Base-by-base conservation (phyloP, 345 rosid genomes). In the Hibiscus trionum region DNA sequence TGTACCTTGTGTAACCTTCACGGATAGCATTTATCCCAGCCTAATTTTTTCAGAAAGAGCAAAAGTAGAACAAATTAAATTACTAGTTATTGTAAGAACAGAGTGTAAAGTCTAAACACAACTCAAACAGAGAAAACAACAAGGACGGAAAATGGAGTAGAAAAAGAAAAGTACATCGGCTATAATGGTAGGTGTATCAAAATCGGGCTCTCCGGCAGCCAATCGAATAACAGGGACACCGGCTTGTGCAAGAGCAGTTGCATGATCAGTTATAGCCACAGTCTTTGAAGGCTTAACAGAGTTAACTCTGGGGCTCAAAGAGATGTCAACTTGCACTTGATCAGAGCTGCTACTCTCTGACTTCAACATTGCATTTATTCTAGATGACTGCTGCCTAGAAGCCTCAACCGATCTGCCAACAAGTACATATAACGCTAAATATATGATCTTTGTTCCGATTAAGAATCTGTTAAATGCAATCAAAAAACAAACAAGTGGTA, bases 141-240 rank as follows among this genome's bases (percentile, higher is more conserved):
- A 56, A 4, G 21, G 53, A 72, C 26, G 11, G 37, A 0, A 58
- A 21, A 47, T 16, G 46, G 61, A 44, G 9, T 37, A 17, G 55
- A 61, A 61, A 56, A 21, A 35, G 44, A 14, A 1, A 75, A 72
- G n/a, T 55, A 93, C 99, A 91, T 92, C 96, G 5, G 94, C 82
- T 74, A 95, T 85, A 53, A 74, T 60, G 72, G 83, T 69, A 35
- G 99, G 98, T 1, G 99, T 95, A 69, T 92, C 96, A 59, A 92
- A 95, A 86, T 95, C 99, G 8, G 99, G 98, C 72, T 95, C 99
- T 61, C 99, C 99, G 33, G 98, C 99, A 67, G 99, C 99, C 82
- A 95, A 83, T 11, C 92, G 82, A 72, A 95, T 88, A 53, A 95
- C 87, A 2, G 98, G 97, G 17, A 90, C 83, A 65, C 99, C 99